phyloP scores from a whole-genome alignment of 169 alveolate genomes.

The Eimeria praecox region DNA sequence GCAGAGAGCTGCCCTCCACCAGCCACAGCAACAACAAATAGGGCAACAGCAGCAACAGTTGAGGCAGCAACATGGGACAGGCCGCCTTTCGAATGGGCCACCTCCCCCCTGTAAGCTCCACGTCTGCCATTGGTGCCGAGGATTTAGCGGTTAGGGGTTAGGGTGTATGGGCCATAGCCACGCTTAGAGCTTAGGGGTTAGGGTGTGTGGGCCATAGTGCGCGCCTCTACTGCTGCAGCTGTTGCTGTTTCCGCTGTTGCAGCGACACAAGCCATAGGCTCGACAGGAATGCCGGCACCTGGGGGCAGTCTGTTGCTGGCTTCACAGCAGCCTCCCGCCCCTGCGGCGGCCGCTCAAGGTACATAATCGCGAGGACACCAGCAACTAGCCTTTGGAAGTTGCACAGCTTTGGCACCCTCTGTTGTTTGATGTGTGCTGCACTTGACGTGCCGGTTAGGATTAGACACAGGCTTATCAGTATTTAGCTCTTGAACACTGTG shows the following conservation, averaged over 20 bases:
- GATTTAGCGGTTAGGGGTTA: background rate
- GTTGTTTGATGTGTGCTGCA: background rate
- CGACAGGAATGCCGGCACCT: background rate
- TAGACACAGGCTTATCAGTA: background rate
- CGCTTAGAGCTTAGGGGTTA: background rate
- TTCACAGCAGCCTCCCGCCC: constrained; percentile 63
- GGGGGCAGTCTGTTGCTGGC: constrained; percentile 11
- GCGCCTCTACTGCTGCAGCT: background rate
- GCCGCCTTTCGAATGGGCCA: constrained; percentile 12
- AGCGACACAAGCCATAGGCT: background rate
- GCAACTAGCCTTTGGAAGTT: background rate
- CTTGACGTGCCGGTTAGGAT: background rate
- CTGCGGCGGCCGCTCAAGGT: constrained; percentile 50
- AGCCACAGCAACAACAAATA: constrained; percentile 43
- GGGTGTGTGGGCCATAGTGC: background rate
- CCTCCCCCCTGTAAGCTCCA: constrained; percentile 36
- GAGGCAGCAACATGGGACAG: constrained; percentile 54
- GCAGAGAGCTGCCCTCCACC: constrained; percentile 41
- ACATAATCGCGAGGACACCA: background rate
- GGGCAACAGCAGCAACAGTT: constrained; percentile 41
- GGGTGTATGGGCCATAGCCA: background rate
- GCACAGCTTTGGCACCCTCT: background rate
- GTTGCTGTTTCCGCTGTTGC: background rate
- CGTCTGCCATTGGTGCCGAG: background rate
- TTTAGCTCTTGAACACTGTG: background rate